Percentiles rank a stretch among this genome's conserved stretches.
Evolutionary conservation across 2,329 filamentous ascomycete genomes (phyloP).

Genomic region (Fusarium marasasianum): DNA sequence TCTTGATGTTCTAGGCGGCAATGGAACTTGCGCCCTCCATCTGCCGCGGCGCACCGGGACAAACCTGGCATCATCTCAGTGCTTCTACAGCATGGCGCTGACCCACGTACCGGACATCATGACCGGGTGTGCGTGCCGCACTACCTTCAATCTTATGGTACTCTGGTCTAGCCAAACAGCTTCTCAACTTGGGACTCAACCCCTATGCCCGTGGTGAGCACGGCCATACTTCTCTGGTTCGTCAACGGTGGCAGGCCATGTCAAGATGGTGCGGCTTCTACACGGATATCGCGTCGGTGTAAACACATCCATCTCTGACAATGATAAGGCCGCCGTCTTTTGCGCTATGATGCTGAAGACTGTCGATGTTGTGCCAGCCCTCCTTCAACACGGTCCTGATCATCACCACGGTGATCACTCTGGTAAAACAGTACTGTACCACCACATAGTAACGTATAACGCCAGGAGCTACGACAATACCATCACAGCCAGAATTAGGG

Average conservation of each 20-base stretch:
- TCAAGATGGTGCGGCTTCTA: too few species aligned
- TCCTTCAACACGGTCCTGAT: fast-evolving
- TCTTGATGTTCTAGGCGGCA: background rate
- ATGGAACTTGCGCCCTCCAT: fast-evolving
- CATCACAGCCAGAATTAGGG: fast-evolving
- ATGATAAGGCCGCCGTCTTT: fast-evolving
- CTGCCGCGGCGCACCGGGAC: background rate
- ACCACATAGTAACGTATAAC: background rate
- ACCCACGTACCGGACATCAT: background rate
- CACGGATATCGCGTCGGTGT: background rate
- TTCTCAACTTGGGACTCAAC: fast-evolving
- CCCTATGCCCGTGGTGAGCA: fast-evolving
- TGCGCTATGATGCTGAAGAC: fast-evolving
- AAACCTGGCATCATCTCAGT: too few species aligned
- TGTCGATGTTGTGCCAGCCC: fast-evolving
- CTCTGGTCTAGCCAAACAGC: background rate
- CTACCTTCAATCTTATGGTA: fast-evolving
- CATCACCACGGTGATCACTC: fast-evolving
- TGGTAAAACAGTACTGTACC: fast-evolving
- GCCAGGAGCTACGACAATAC: fast-evolving
- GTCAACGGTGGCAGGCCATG: background rate
- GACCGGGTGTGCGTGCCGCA: fast-evolving
- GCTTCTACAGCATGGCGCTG: background rate
- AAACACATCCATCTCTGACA: fast-evolving
- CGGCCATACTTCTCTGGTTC: fast-evolving